A percentile compares a stretch with the other conserved stretches of the same genome.
These are phyloP conservation scores for Globisporangium alternatum DNA, from an alignment of 352 stramenopile species.

Conservation along the genomic window DNA sequence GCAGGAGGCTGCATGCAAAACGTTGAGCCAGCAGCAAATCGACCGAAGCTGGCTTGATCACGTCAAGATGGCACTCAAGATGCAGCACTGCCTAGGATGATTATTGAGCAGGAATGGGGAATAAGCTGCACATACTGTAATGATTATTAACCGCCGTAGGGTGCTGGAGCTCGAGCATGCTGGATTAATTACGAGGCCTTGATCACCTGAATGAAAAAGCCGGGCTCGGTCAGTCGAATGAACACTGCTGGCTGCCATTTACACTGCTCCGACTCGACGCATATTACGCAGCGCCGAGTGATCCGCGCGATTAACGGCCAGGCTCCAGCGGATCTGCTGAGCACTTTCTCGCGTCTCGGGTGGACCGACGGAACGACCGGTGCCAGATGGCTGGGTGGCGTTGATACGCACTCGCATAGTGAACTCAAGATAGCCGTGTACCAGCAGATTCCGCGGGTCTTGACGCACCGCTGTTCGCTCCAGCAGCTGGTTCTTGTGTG, in stretches of 20 bases:
- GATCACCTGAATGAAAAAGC: too few relatives aligned
- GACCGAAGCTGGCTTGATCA: too few relatives aligned
- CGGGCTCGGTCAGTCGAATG: too few relatives aligned
- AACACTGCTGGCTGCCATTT: neutral
- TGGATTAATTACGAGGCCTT: too few relatives aligned
- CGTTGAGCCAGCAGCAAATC: too few relatives aligned
- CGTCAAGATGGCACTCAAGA: too few relatives aligned
- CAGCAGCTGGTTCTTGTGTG: neutral
- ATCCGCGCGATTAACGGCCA: neutral
- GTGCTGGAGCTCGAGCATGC: too few relatives aligned
- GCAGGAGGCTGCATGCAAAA: too few relatives aligned
- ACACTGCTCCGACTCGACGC: neutral
- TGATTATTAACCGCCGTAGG: too few relatives aligned
- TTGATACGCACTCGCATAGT: neutral
- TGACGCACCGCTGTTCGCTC: neutral
- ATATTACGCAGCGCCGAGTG: neutral
- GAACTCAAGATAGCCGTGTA: neutral
- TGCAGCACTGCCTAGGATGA: neutral
- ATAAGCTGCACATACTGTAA: neutral
- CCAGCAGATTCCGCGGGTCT: slow-evolving; percentile 7
- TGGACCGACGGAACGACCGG: slow-evolving; percentile 9
- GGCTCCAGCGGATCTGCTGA: neutral
- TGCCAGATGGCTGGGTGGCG: slow-evolving; percentile 14
- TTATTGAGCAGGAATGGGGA: neutral
- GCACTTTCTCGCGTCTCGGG: slow-evolving; percentile 5